phyloP scores from a whole-genome alignment of 2,329 filamentous ascomycete species.

The Sphaerulina populicola region DNA sequence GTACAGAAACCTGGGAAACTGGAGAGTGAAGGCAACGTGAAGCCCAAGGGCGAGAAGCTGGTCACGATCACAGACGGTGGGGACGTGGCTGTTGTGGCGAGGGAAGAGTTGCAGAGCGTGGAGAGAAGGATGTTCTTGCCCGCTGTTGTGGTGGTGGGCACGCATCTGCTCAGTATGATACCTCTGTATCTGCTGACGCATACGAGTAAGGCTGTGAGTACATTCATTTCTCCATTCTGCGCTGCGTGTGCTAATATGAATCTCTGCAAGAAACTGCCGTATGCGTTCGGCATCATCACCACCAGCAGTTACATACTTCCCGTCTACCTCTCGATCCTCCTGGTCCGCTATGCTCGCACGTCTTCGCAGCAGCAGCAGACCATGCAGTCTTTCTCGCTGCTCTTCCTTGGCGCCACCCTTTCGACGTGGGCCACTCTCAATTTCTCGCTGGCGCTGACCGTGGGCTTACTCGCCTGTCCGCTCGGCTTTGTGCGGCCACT shows the following conservation, averaged over 20 bases:
- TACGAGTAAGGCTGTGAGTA: constrained; percentile 52
- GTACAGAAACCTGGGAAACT: constrained; percentile 30
- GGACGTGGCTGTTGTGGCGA: constrained; percentile 35
- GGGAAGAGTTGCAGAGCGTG: constrained; percentile 33
- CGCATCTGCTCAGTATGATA: constrained; percentile 68
- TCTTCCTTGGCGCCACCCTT: constrained; percentile 83
- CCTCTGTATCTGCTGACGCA: constrained; percentile 85
- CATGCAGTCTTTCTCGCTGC: constrained; percentile 83
- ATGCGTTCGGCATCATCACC: constrained; percentile 40
- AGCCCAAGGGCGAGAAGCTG: constrained; percentile 32
- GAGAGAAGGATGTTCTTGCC: constrained; percentile 66
- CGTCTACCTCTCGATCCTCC: constrained; percentile 19
- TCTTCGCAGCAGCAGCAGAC: constrained; percentile 61
- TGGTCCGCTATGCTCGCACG: constrained; percentile 15
- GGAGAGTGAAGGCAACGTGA: constrained; percentile 22
- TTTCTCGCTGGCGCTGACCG: constrained; percentile 79
- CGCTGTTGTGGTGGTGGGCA: constrained; percentile 59
- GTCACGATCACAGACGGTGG: constrained; percentile 33
- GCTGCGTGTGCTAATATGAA: background rate
- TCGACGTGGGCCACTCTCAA: constrained; percentile 91
- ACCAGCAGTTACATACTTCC: constrained; percentile 35
- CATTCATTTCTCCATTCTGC: constrained; percentile 26
- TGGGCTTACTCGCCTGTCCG: constrained; percentile 70
- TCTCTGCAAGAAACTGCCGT: constrained; percentile 40
- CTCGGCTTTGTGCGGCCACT: constrained; percentile 59